These are phyloP conservation scores for Orychophragmus violaceus DNA, from an alignment of 345 rosid species.

Conservation along the genomic window DNA sequence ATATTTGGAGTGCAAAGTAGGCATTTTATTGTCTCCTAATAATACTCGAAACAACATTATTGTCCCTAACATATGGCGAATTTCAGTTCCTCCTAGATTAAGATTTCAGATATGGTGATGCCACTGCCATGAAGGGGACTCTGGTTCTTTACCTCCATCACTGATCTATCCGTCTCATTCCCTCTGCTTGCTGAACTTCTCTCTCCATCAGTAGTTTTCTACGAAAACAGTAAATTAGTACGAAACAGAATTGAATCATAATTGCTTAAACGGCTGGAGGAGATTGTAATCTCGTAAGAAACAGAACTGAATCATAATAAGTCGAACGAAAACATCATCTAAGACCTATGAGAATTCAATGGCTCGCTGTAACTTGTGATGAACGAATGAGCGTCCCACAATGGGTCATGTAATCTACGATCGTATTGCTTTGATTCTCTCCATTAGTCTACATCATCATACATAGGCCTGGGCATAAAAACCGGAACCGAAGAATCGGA, in stretches of 20 bases:
- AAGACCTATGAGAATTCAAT: too few relatives aligned
- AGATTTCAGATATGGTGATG: conserved; percentile 53
- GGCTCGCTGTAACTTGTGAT: too few relatives aligned
- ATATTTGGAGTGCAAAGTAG: too few relatives aligned
- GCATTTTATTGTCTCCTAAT: too few relatives aligned
- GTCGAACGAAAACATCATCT: too few relatives aligned
- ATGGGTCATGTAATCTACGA: conserved; percentile 49
- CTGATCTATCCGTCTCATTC: conserved; percentile 41
- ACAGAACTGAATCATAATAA: too few relatives aligned
- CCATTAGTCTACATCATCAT: conserved; percentile 65
- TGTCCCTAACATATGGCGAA: conserved; percentile 41
- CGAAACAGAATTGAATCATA: too few relatives aligned
- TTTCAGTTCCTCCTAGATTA: conserved; percentile 56
- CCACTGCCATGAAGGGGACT: conserved; percentile 38
- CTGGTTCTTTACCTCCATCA: conserved; percentile 32
- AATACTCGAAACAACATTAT: conserved; percentile 48
- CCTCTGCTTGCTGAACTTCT: conserved; percentile 60
- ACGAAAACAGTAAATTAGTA: too few relatives aligned
- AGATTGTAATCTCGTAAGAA: too few relatives aligned
- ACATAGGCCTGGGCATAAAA: not conserved
- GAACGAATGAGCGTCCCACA: too few relatives aligned
- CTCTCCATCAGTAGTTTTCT: conserved; percentile 56
- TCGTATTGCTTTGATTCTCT: conserved; percentile 65
- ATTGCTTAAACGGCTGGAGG: too few relatives aligned
- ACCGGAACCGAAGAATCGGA: too few relatives aligned